A percentile compares a stretch with the other conserved stretches of the same genome.
Evolutionary conservation across 495 filamentous ascomycete species (phyloP).

Genomic region (Gamarada debralockiae): DNA sequence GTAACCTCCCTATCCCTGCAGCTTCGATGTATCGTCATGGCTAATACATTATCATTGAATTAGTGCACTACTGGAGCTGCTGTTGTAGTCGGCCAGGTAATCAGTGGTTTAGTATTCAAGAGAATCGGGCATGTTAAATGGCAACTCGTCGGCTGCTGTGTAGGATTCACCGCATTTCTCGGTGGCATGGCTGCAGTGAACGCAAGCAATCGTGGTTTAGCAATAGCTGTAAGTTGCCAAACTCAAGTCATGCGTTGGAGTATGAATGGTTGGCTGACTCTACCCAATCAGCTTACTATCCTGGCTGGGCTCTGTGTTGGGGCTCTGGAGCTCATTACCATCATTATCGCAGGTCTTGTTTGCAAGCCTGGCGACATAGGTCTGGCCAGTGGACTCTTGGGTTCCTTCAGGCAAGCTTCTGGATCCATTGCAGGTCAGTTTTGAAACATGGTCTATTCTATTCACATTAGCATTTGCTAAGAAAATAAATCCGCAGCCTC

Average conservation of each 20-base stretch:
- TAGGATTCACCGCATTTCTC: no score
- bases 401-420: conserved; percentile 26
- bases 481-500: conserved; percentile 18
- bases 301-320: conserved; percentile 27
- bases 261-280: conserved; percentile 18
- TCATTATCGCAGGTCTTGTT: conserved; percentile 9
- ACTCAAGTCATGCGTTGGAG: conserved; percentile 10
- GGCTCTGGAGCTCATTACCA: conserved; percentile 2
- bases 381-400: conserved; percentile 34
- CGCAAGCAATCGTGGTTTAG: conserved; percentile 16
- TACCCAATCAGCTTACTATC: conserved; percentile 21
- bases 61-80: no score
- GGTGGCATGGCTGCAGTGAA: conserved; percentile 27
- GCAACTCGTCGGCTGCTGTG: no score
- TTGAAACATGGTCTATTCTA: conserved; percentile 9
- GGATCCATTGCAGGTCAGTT: conserved; percentile 22
- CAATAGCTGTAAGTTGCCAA: conserved; percentile 11
- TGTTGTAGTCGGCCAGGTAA: no score
- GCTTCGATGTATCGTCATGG: no score
- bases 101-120: no score
- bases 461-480: conserved; percentile 9
- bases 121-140: no score
- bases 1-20: no score
- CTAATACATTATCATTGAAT: no score
- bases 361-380: conserved; percentile 35